phyloP scores from a whole-genome alignment of 768 basidiomycete genomes.

The Cyathus striatus region DNA sequence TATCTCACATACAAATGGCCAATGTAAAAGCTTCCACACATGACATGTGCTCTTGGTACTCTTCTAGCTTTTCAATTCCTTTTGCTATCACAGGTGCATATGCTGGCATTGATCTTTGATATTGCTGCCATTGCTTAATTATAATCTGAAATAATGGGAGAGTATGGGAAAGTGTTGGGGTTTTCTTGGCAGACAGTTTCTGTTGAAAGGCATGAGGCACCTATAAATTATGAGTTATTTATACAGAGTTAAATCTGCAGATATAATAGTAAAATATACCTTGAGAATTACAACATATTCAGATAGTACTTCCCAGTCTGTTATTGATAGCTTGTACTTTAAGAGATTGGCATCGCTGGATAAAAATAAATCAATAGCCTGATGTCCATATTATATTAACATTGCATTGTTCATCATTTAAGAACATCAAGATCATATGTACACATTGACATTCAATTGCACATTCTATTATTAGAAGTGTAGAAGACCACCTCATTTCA shows the following conservation, averaged over 20 bases:
- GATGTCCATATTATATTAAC: too few species aligned
- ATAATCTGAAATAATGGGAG: conserved; percentile 13
- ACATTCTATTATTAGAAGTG: too few species aligned
- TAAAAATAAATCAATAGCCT: not conserved
- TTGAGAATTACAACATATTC: not conserved
- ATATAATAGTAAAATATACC: not conserved
- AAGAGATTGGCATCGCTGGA: not conserved
- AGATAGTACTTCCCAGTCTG: not conserved
- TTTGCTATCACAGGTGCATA: conserved; percentile 8
- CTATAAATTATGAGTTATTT: conserved; percentile 4
- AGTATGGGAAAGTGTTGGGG: conserved; percentile 14
- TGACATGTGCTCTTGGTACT: conserved; percentile 10
- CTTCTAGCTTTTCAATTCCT: conserved; percentile 12
- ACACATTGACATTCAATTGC: too few species aligned
- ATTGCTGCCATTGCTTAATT: conserved; percentile 8
- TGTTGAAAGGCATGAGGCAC: conserved; percentile 20
- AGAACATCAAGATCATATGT: too few species aligned
- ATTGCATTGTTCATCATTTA: too few species aligned
- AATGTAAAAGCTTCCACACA: too few species aligned
- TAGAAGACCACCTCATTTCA: too few species aligned
- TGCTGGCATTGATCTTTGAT: conserved; percentile 5
- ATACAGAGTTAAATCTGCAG: not conserved
- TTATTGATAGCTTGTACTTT: not conserved
- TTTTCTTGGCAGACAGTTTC: conserved; percentile 13
- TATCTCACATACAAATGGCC: too few species aligned